A percentile compares a stretch with the other conserved stretches of the same genome.
Evolutionary conservation across 208 protist species (phyloP).

Genomic region (Crithidia mellificae): DNA sequence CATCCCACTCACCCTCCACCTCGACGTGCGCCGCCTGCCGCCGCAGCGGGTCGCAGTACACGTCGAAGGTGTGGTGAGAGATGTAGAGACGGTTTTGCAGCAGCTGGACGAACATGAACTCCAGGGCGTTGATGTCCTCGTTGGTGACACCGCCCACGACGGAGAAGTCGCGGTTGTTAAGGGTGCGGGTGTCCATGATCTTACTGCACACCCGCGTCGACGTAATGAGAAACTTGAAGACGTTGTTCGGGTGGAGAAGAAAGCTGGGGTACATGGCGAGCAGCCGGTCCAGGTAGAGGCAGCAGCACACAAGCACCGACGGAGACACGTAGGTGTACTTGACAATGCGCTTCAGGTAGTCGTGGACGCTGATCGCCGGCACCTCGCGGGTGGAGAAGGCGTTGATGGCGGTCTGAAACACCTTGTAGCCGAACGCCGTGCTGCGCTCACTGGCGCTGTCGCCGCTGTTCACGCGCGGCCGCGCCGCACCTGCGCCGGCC

Average conservation of each 20-base stretch:
- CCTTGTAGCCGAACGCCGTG: neutral
- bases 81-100: conserved; percentile 72
- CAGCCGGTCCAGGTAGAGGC: conserved; percentile 71
- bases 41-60: conserved; percentile 44
- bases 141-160: conserved; percentile 58
- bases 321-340: conserved; percentile 78
- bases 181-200: conserved; percentile 70
- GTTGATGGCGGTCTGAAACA: conserved; percentile 26
- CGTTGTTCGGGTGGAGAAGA: conserved; percentile 48
- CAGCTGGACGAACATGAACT: conserved; percentile 50
- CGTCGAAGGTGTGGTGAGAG: conserved; percentile 52
- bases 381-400: conserved; percentile 46
- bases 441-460: conserved; percentile 6
- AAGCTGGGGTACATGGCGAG: conserved; percentile 37
- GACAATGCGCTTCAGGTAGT: conserved; percentile 67
- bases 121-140: conserved; percentile 68
- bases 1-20: conserved; percentile 15
- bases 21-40: conserved; percentile 33
- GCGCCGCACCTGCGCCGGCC: neutral
- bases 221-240: conserved; percentile 67
- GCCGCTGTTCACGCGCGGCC: neutral
- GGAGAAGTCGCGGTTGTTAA: conserved; percentile 82
- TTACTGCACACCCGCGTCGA: conserved; percentile 68
- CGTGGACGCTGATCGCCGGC: conserved; percentile 43
- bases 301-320: conserved; percentile 59